Evolutionary conservation across 2,329 filamentous ascomycete genomes (phyloP), one percentile per base, ranked within the genome.

Genomic region (Colletotrichum euphorbiae): DNA sequence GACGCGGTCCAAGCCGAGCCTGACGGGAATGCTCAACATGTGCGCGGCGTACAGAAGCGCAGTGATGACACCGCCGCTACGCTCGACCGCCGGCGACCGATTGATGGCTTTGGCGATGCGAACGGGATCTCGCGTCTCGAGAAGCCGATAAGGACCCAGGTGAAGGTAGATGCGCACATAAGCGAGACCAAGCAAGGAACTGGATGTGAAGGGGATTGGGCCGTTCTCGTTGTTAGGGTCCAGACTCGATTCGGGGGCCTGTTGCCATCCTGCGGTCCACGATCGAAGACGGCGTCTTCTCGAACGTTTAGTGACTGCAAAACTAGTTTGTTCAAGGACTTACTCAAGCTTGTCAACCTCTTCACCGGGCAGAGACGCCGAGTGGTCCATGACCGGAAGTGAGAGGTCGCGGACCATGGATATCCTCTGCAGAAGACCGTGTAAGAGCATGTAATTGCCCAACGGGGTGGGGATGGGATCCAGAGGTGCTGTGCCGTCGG

Each of bases 31-130:
- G 54, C 85, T 87, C 0, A 88, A 76, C 7, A 84, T 84, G 51
- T 88, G 85, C 0, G 84, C 82, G 1, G 84, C 81, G 69, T 88
- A 86, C 0, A 88, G 76, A 1, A 87, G 77, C 0, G 86, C 85
- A 0, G 81, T 79, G 3, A 83, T 79, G 3, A 84, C 75, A 0
- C 83, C 81, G 46, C 85, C 81, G 21, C 83, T 83, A 0, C 84
- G 79, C 45, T 83, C 80, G 0, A 87, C 81, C 0, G 74, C 73
- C 0, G 82, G 82, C 0, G 78, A 74, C 2, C 72, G 72, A 13
- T 70, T 69, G 3, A 85, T 72, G 0, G 81, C 79, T n/a, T 74
- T 69, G 5, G 82, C 80, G 15, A 84, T 82, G 0, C 74, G 70
- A 0, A 70, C 61, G 0, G 82, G 78, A 48, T 85, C 81, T 12